Conservation (phyloP, 495 filamentous ascomycete genomes). For the Tuber calosporum region DNA sequence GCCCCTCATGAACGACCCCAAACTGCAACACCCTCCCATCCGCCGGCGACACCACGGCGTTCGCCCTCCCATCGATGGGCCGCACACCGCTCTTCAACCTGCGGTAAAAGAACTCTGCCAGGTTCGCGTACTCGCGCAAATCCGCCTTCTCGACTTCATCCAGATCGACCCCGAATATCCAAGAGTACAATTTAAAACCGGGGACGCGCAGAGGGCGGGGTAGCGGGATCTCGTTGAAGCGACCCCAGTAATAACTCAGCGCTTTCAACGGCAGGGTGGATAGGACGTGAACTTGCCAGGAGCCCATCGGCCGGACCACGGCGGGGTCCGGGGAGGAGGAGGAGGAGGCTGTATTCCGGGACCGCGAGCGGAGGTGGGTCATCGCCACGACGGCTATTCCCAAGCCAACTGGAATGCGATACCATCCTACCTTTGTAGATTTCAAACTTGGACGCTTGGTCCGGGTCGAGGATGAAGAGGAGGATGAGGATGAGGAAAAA, state of each 20-base stretch:
- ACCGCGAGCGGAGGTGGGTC: slow-evolving; percentile 61
- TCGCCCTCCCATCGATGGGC: slow-evolving; percentile 73
- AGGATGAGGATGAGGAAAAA: slow-evolving; percentile 46
- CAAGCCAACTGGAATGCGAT: slow-evolving; percentile 86
- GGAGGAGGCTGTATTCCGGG: neutral
- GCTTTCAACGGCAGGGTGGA: slow-evolving; percentile 92
- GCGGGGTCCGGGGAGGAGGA: neutral
- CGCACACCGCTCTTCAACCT: slow-evolving; percentile 80
- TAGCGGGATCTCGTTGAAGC: slow-evolving; percentile 86
- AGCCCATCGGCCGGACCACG: slow-evolving; percentile 20
- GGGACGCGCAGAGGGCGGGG: slow-evolving; percentile 85
- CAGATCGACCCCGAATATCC: slow-evolving; percentile 81
- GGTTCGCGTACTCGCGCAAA: slow-evolving; percentile 80
- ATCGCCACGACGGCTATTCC: slow-evolving; percentile 82
- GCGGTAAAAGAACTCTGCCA: slow-evolving; percentile 96
- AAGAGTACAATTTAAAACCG: slow-evolving; percentile 92
- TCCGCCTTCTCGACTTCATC: slow-evolving; percentile 80
- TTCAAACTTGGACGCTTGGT: slow-evolving; percentile 50
- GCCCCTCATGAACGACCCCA: slow-evolving; percentile 76
- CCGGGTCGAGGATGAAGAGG: slow-evolving; percentile 27
- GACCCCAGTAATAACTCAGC: slow-evolving; percentile 85
- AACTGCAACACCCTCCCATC: slow-evolving; percentile 90
- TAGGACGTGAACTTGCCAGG: slow-evolving; percentile 89
- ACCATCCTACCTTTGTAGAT: slow-evolving; percentile 81
- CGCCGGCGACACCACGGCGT: slow-evolving; percentile 73